A percentile compares a stretch with the other conserved stretches of the same genome.
phyloP scores from a whole-genome alignment of 2,329 filamentous ascomycete species.

The Fusarium stilboides region DNA sequence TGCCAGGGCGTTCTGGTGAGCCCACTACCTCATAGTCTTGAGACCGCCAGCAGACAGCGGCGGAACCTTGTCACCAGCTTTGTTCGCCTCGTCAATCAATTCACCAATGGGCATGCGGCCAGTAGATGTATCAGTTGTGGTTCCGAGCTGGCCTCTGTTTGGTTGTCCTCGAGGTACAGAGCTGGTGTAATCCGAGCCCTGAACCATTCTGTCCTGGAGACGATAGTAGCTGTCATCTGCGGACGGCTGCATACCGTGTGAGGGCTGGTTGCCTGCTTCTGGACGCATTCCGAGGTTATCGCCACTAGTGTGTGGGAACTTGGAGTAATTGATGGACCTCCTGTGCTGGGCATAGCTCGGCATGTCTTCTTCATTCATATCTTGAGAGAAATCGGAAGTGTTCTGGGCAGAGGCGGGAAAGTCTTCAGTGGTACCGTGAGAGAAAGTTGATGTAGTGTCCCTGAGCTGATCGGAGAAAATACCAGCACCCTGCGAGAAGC shows the following conservation, averaged over 20 bases:
- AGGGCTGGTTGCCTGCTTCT: not conserved
- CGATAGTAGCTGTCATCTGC: slow-evolving; percentile 22
- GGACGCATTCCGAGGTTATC: not conserved
- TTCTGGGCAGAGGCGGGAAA: not conserved
- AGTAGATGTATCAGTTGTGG: not conserved
- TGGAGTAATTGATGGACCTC: slow-evolving; percentile 11
- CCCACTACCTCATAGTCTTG: slow-evolving; percentile 17
- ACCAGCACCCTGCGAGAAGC: not conserved
- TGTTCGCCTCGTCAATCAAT: slow-evolving; percentile 8
- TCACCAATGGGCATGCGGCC: slow-evolving; percentile 12
- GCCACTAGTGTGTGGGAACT: not conserved
- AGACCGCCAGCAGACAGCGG: slow-evolving; percentile 15
- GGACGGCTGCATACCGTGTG: slow-evolving; percentile 1
- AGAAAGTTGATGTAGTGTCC: not conserved
- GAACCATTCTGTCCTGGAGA: slow-evolving; percentile 9
- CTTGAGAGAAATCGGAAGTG: not conserved
- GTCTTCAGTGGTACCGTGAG: not conserved
- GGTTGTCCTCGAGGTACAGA: slow-evolving; percentile 9
- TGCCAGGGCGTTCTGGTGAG: not conserved
- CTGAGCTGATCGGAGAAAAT: not conserved
- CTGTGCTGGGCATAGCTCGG: not conserved
- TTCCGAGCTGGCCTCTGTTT: slow-evolving; percentile 7
- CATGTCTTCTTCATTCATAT: not conserved
- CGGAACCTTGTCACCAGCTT: slow-evolving; percentile 2
- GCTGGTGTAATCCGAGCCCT: not conserved